Evolutionary conservation across 345 rosid species (phyloP), one percentile per base, ranked within the genome.

Genomic region (Acer yangbiense): DNA sequence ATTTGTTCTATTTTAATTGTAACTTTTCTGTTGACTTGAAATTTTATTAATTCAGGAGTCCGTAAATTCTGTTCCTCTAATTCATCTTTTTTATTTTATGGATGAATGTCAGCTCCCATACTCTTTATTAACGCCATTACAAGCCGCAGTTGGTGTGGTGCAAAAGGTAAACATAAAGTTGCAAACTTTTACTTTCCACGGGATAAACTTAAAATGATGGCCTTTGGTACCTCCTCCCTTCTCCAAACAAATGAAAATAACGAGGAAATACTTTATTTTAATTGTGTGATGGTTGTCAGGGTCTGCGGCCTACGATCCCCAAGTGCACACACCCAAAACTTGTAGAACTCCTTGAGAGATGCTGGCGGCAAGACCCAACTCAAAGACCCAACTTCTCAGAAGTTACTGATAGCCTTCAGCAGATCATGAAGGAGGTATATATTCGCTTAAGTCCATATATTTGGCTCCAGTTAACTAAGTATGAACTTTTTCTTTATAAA

Each of bases 141-240:
- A 96, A 87, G 98, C 98, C 43, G 98, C 98, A 44, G 93, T 92
- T 7, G 97, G 98, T 21, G 98, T 94, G 78, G 98, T 92, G 81
- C 97, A 94, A 83, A 94, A 90, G 94, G 98, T 94, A 84, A 61
- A 63, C 61, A 39, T 67, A 60, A 74, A 78, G 46, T 50, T 61
- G 57, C 48, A 63, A 35, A 27, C 14, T 50, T 11, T 71, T 35
- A 11, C 13, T 46, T 57, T 2, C 29, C 20, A 60, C n/a, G 8
- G 16, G 10, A 13, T 72, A 13, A n/a, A 66, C 7, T 25, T 76
- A 25, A 50, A 18, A 57, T 57, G 9, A 18, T n/a, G 25, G n/a
- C 23, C 60, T 32, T 55, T 7, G 21, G 72, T 46, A 7, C 16
- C 39, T 69, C 41, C 60, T 48, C 2, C 20, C 39, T 23, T n/a